phyloP scores from a whole-genome alignment of 73 alveolate species.

The Paramecium sonneborni region DNA sequence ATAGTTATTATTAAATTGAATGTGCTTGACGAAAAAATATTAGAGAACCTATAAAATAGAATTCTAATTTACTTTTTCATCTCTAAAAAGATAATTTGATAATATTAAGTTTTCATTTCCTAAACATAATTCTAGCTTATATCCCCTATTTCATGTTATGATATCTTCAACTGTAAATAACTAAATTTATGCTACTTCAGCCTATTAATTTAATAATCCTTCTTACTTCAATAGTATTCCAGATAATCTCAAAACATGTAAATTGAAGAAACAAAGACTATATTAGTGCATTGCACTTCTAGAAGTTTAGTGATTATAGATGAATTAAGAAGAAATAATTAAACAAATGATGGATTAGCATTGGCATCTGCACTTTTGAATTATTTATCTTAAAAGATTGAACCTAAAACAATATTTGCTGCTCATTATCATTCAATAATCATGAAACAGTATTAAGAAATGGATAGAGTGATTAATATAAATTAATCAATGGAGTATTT shows the following conservation, averaged over 20 bases:
- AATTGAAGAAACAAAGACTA: constrained; percentile 87
- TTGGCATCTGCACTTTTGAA: constrained; percentile 86
- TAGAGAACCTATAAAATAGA: constrained; percentile 65
- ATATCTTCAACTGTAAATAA: constrained; percentile 92
- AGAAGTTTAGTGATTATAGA: constrained; percentile 86
- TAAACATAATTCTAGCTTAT: constrained; percentile 91
- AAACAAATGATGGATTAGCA: constrained; percentile 92
- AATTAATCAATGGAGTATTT: constrained; percentile 82
- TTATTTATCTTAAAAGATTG: constrained; percentile 75
- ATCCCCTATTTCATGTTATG: constrained; percentile 87
- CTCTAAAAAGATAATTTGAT: constrained; percentile 85
- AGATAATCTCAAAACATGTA: constrained; percentile 93
- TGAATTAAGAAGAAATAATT: constrained; percentile 91
- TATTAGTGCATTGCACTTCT: constrained; percentile 78
- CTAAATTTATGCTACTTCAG: constrained; percentile 86
- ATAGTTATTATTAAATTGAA: constrained; percentile 72
- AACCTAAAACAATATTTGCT: constrained; percentile 88
- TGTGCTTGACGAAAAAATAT: constrained; percentile 76
- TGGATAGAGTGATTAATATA: constrained; percentile 81
- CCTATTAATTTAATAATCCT: constrained; percentile 30
- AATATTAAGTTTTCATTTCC: constrained; percentile 93
- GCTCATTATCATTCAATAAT: constrained; percentile 96
- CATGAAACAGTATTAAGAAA: constrained; percentile 78
- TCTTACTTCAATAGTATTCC: constrained; percentile 91
- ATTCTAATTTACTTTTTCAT: constrained; percentile 66